Percentiles rank a stretch among this genome's conserved stretches.
These are phyloP conservation scores for Cryptosporidium canis DNA, from an alignment of 169 alveolate genomes.

Conservation along the genomic window DNA sequence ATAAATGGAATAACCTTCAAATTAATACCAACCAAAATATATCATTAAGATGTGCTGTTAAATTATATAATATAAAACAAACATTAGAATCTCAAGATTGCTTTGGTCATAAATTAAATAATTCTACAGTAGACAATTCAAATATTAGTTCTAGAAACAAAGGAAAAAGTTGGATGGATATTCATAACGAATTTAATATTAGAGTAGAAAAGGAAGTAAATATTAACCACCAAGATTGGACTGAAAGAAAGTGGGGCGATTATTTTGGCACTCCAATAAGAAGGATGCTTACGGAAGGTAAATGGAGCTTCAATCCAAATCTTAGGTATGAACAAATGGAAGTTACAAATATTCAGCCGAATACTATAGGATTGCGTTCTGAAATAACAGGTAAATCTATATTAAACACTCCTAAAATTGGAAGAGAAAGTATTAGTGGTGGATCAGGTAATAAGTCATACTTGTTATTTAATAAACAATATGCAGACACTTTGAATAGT, in stretches of 20 bases:
- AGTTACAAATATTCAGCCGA: conserved; percentile 15
- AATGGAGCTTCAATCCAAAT: background rate
- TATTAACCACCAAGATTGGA: background rate
- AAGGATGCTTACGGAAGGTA: background rate
- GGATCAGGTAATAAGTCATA: conserved; percentile 61
- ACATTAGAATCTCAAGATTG: conserved; percentile 25
- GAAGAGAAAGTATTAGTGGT: conserved; percentile 40
- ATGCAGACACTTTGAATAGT: background rate
- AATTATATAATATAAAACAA: background rate
- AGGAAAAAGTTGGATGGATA: conserved; percentile 14
- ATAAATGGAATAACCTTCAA: conserved; percentile 3
- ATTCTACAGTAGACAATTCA: background rate
- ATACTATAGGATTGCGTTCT: conserved; percentile 33
- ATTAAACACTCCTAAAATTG: conserved; percentile 50
- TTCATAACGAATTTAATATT: background rate
- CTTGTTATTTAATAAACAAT: conserved; percentile 26
- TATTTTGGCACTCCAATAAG: background rate
- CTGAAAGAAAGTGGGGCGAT: conserved; percentile 4
- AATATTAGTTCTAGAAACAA: background rate
- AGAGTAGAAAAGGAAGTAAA: background rate
- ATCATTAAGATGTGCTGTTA: conserved; percentile 33
- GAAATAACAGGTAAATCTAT: conserved; percentile 62
- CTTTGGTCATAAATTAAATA: background rate
- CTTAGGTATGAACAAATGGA: background rate
- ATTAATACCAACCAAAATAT: background rate